These are phyloP conservation scores for Termitomyces sp. DNA, from an alignment of 768 basidiomycete species.

Conservation along the genomic window DNA sequence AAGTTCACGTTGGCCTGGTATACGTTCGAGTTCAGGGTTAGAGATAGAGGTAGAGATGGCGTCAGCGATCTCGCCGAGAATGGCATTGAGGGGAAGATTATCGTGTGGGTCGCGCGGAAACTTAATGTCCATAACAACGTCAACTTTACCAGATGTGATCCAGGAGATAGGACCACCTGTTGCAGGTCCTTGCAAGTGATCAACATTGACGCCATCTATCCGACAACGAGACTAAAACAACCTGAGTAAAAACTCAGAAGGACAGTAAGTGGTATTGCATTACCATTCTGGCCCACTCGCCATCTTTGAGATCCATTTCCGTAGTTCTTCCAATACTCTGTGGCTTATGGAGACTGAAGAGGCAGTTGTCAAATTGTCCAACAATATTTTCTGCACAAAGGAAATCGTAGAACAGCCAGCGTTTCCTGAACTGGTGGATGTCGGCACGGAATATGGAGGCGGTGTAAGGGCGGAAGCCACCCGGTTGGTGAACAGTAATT, in stretches of 20 bases:
- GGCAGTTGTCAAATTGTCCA: conserved; percentile 95
- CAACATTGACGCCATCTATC: conserved; percentile 94
- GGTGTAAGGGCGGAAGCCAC: conserved; percentile 85
- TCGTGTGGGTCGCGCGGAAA: conserved; percentile 80
- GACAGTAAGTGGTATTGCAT: conserved; percentile 13
- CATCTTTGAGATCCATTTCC: conserved; percentile 78
- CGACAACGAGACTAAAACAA: conserved; percentile 77
- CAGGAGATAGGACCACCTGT: conserved; percentile 92
- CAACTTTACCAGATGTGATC: conserved; percentile 96
- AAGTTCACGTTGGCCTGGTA: conserved; percentile 83
- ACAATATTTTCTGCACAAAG: conserved; percentile 92
- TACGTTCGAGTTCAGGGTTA: conserved; percentile 40
- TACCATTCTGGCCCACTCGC: conserved; percentile 90
- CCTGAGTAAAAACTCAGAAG: neutral
- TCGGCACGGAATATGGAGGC: conserved; percentile 93
- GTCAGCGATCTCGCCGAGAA: conserved; percentile 87
- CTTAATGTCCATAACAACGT: conserved; percentile 96
- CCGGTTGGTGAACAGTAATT: conserved; percentile 92
- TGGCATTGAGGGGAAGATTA: conserved; percentile 65
- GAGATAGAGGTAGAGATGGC: conserved; percentile 66
- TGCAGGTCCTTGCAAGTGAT: conserved; percentile 84
- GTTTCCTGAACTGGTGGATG: conserved; percentile 76
- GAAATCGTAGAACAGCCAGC: conserved; percentile 95
- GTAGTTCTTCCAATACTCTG: conserved; percentile 92
- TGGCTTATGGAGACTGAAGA: conserved; percentile 93